Base-by-base conservation (phyloP, 2,329 filamentous ascomycete genomes). In the Orbilia javanica region DNA sequence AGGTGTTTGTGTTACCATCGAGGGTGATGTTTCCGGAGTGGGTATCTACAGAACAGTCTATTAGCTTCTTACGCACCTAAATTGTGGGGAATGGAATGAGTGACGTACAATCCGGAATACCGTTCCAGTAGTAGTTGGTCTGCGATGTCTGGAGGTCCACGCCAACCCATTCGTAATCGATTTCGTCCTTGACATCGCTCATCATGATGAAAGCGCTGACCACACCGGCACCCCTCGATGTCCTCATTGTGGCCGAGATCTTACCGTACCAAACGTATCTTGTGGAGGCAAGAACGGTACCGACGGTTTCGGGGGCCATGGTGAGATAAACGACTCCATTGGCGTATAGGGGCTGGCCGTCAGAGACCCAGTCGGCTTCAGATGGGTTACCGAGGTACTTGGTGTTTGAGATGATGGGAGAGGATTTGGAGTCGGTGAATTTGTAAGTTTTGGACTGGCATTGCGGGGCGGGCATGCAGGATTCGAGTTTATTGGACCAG, bases 221-320 rank as follows among this genome's bases (percentile, higher is more conserved):
- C 22, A 99, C 96, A 87, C 96, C 96, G 53, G 87, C 86, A 73
- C 94, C 94, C 82, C 92, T 90, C 80, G 91, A 92, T 0, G 94
- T 95, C 87, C 93, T 96, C 84, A 98, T 87, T 71, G 87, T 92
- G 68, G 93, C 93, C 84, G 91, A 92, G 82, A 97, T 91, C 84
- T 92, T 97, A 83, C 96, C 96, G 84, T 98, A 99, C 96, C 96
- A 98, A 85, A 99, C 91, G 85, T 97, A 98, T 80, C 90, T 88
- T 73, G 93, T 95, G 80, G 89, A 90, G 25, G 94, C 92, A 69
- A 99, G 86, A 53, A 99, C 89, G 8, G 96, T 97, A 69, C 96
- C 96, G 46, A 93, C 92, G 36, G 92, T 94, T 81, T 91, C 88
- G 80, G 91, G 89, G 48, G 93, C 90, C 95, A 99, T 97, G 80